A percentile compares a stretch with the other conserved stretches of the same genome.
These are phyloP conservation scores for Eutrema salsugineum DNA, from an alignment of 441 rosid genomes.

Conservation along the genomic window DNA sequence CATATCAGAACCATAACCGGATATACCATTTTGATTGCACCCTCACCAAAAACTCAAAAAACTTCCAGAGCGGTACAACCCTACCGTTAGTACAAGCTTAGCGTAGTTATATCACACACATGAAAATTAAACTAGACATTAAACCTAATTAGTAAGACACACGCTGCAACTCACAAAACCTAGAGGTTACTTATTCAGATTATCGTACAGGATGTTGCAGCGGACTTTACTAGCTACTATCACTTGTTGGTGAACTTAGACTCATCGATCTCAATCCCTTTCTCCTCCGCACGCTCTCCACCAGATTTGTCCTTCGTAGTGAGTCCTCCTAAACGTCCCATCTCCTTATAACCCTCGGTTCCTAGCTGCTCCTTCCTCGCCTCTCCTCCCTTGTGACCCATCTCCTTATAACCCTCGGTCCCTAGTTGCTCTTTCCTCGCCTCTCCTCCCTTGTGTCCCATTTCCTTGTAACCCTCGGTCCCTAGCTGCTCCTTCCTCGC, in stretches of 20 bases:
- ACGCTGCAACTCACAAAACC: conserved; percentile 7
- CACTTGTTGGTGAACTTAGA: conserved; percentile 38
- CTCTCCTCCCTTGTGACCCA: conserved; percentile 37
- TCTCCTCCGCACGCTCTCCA: conserved; percentile 39
- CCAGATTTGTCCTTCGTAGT: conserved; percentile 40
- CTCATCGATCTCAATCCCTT: conserved; percentile 41
- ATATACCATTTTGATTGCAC: conserved; percentile 16
- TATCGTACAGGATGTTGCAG: conserved; percentile 4
- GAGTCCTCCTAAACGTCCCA: conserved; percentile 48
- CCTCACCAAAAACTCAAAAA: conserved; percentile 9
- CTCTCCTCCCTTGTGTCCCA: conserved; percentile 45
- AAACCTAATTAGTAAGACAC: neutral
- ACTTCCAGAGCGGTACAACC: conserved; percentile 10
- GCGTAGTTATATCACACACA: neutral
- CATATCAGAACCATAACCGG: neutral
- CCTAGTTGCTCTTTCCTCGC: conserved; percentile 36
- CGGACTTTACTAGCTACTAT: neutral
- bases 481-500: conserved; percentile 37
- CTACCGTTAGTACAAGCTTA: neutral
- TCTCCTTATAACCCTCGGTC: conserved; percentile 24
- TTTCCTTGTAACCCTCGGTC: conserved; percentile 37
- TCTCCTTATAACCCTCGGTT: conserved; percentile 39
- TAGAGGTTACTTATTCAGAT: conserved; percentile 1
- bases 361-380: conserved; percentile 37
- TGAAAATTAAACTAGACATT: neutral